Percentiles rank a stretch among this genome's conserved stretches.
These are phyloP conservation scores for Boletus sp. DNA, from an alignment of 768 basidiomycete species.

Conservation along the genomic window DNA sequence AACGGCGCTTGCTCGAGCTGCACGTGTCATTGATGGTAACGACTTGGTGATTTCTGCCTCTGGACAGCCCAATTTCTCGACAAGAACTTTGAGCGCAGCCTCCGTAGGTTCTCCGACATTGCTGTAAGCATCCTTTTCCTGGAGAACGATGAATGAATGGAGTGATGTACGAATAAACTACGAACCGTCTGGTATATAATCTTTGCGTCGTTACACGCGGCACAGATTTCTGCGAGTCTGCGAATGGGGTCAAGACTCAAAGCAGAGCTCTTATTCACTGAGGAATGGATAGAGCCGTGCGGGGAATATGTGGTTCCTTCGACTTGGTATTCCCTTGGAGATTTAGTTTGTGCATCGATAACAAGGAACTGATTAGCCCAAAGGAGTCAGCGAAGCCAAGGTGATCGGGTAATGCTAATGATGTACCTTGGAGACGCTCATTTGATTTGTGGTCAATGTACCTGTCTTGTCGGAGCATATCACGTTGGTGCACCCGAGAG, in stretches of 20 bases:
- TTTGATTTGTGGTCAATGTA: slow-evolving; percentile 94
- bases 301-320: slow-evolving; percentile 95
- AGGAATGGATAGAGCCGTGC: slow-evolving; percentile 65
- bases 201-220: slow-evolving; percentile 94
- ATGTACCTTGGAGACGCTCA: slow-evolving; percentile 84
- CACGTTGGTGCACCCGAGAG: slow-evolving; percentile 95
- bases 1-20: slow-evolving; percentile 75
- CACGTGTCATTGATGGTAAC: slow-evolving; percentile 53
- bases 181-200: slow-evolving; percentile 79
- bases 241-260: slow-evolving; percentile 68
- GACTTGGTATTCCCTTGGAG: slow-evolving; percentile 69
- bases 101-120: slow-evolving; percentile 97
- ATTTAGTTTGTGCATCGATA: slow-evolving; percentile 51
- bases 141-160: slow-evolving; percentile 5
- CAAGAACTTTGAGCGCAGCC: slow-evolving; percentile 92
- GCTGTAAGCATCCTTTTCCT: slow-evolving; percentile 78
- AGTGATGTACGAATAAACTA: neutral
- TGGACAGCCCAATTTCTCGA: slow-evolving; percentile 86
- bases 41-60: slow-evolving; percentile 57
- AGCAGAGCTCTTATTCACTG: slow-evolving; percentile 62
- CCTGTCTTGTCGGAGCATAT: slow-evolving; percentile 99
- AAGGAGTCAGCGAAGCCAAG: slow-evolving; percentile 9
- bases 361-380: slow-evolving; percentile 63
- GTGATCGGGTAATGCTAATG: slow-evolving; percentile 13
- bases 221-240: slow-evolving; percentile 85